These are phyloP conservation scores for Cucurbita argyrosperma DNA, from an alignment of 306 rosid genomes.

Conservation along the genomic window DNA sequence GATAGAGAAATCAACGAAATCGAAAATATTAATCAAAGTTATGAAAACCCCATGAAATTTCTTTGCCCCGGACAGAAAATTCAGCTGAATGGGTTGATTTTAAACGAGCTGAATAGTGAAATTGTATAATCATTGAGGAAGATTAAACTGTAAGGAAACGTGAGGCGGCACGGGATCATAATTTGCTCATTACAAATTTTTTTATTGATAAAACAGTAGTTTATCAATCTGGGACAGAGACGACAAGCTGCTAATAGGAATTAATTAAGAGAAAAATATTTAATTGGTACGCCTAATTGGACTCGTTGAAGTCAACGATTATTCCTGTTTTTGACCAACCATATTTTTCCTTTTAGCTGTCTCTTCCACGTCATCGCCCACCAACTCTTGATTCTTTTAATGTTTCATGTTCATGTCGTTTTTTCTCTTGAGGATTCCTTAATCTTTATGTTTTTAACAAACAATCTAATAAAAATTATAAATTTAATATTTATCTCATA, in stretches of 20 bases:
- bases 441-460: no score
- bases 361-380: background rate
- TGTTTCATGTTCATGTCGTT: background rate
- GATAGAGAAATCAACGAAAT: background rate
- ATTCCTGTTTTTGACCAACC: background rate
- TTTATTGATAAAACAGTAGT: background rate
- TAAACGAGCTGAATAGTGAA: background rate
- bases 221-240: background rate
- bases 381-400: background rate
- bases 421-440: background rate
- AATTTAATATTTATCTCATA: no score
- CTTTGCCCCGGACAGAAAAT: background rate
- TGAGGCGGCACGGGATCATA: slow-evolving; percentile 4
- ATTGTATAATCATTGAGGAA: background rate
- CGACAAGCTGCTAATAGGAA: background rate
- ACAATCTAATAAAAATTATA: no score
- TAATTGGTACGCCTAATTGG: background rate
- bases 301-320: background rate
- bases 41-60: background rate
- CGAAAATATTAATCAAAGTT: background rate
- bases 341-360: background rate
- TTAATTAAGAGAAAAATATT: background rate
- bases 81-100: background rate
- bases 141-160: background rate
- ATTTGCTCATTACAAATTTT: background rate